Evolutionary conservation across 768 basidiomycete species (phyloP).

Genomic region (Roridomyces roridus): DNA sequence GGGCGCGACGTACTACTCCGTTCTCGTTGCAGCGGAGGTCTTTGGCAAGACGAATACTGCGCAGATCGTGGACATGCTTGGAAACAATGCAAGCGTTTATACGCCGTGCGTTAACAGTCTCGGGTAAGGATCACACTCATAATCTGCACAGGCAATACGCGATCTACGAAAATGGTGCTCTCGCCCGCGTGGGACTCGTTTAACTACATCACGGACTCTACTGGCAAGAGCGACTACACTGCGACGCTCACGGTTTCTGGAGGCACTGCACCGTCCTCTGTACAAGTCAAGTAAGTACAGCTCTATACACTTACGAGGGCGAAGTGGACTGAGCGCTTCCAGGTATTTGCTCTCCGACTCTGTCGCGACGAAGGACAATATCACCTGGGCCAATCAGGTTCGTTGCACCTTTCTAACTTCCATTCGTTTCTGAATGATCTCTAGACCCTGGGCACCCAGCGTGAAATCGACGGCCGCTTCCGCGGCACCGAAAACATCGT

Average conservation of each 20-base stretch:
- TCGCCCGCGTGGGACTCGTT: constrained; percentile 69
- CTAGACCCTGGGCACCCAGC: constrained; percentile 6
- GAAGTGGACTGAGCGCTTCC: background rate
- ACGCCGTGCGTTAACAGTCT: no score
- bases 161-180: constrained; percentile 73
- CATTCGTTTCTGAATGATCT: background rate
- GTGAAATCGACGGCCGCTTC: constrained; percentile 30
- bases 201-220: constrained; percentile 72
- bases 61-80: no score
- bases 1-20: constrained; percentile 36
- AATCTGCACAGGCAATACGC: constrained; percentile 47
- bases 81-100: no score
- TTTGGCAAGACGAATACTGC: no score
- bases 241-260: constrained; percentile 56
- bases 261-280: constrained; percentile 49
- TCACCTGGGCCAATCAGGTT: constrained; percentile 83
- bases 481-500: constrained; percentile 22
- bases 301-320: background rate
- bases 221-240: constrained; percentile 59
- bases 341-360: constrained; percentile 51
- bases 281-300: constrained; percentile 54
- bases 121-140: no score
- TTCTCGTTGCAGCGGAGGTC: no score
- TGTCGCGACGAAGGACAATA: constrained; percentile 65
- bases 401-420: constrained; percentile 11